Evolutionary conservation across 352 stramenopile genomes (phyloP).

Genomic region (Phytopythium delawarense): DNA sequence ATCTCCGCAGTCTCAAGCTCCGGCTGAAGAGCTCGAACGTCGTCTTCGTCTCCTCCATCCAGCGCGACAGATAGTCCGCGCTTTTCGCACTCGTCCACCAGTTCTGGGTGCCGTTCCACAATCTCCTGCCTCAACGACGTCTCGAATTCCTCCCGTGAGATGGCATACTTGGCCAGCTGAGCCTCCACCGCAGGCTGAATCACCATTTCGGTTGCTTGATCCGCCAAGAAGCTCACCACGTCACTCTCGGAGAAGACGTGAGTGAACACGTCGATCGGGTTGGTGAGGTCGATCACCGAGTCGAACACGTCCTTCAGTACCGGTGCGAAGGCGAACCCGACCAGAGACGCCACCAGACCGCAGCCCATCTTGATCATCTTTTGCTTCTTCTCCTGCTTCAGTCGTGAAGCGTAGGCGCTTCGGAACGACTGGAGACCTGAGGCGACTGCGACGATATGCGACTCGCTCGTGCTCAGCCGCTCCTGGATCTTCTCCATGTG

Average conservation of each 20-base stretch:
- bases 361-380: constrained; percentile 20
- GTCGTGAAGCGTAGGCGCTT: constrained; percentile 5
- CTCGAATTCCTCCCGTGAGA: constrained; percentile 14
- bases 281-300: constrained; percentile 20
- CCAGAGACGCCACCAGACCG: constrained; percentile 14
- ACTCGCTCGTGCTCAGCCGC: constrained; percentile 12
- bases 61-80: background rate
- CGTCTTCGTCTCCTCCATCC: background rate
- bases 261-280: constrained; percentile 17
- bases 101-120: constrained; percentile 10
- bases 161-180: constrained; percentile 5
- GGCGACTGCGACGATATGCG: constrained; percentile 14
- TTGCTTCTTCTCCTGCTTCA: constrained; percentile 16
- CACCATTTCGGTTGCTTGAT: constrained; percentile 3
- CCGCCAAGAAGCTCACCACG: constrained; percentile 6
- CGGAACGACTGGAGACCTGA: constrained; percentile 13
- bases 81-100: constrained; percentile 9
- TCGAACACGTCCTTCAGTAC: constrained; percentile 22
- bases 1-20: background rate
- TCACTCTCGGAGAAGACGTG: constrained; percentile 12
- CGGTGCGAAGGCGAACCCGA: constrained; percentile 19
- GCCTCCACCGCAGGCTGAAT: constrained; percentile 5
- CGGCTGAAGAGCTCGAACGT: background rate
- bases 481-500: constrained; percentile 9
- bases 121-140: constrained; percentile 17